Percentiles rank a stretch among this genome's conserved stretches.
phyloP scores from a whole-genome alignment of 176 grass and related monocot species.

The Pontederia crassipes region DNA sequence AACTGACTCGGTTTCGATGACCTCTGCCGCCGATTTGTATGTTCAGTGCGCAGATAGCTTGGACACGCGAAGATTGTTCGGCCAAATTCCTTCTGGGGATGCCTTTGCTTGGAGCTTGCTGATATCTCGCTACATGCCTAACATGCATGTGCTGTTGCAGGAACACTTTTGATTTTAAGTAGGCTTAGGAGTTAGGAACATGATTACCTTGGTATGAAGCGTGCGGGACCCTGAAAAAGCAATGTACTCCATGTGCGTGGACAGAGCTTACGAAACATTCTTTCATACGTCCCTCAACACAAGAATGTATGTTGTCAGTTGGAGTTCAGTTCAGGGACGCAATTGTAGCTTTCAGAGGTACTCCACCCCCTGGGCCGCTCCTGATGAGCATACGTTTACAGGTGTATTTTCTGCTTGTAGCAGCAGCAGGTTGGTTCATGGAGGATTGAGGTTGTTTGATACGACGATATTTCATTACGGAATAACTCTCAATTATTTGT shows the following conservation, averaged over 20 bases:
- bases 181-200: slow-evolving; percentile 9
- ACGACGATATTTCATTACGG: slow-evolving; percentile 37
- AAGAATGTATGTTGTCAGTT: slow-evolving; percentile 52
- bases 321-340: slow-evolving; percentile 48
- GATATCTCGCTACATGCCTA: slow-evolving; percentile 27
- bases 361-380: slow-evolving; percentile 30
- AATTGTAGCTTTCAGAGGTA: slow-evolving; percentile 40
- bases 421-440: slow-evolving; percentile 45
- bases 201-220: slow-evolving; percentile 30
- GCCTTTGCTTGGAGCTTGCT: slow-evolving; percentile 48
- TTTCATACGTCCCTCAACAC: slow-evolving; percentile 28
- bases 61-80: slow-evolving; percentile 25
- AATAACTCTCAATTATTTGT: slow-evolving; percentile 34
- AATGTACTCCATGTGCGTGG: slow-evolving; percentile 47
- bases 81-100: slow-evolving; percentile 35
- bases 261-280: slow-evolving; percentile 47
- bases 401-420: slow-evolving; percentile 64
- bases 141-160: slow-evolving; percentile 46
- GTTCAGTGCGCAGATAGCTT: not conserved
- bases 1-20: slow-evolving; percentile 25
- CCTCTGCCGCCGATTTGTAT: slow-evolving; percentile 22
- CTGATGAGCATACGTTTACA: slow-evolving; percentile 63
- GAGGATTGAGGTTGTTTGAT: slow-evolving; percentile 48
- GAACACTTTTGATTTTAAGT: slow-evolving; percentile 37
- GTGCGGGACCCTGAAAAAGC: slow-evolving; percentile 40